Base-by-base conservation (phyloP, 352 stramenopile species). In the Phytophthora hybrid region DNA sequence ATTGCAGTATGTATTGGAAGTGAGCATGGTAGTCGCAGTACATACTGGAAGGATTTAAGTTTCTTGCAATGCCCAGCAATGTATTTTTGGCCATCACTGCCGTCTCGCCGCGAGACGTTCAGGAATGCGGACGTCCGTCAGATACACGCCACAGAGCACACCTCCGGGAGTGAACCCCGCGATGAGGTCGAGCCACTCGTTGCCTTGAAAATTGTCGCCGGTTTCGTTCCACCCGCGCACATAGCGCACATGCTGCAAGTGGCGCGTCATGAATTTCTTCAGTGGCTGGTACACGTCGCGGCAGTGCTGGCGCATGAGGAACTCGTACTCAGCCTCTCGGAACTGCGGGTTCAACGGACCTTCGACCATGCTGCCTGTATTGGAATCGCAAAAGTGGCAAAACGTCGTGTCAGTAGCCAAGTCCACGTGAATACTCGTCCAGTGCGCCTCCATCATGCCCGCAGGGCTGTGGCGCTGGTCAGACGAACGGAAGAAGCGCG, bases 211-310 rank as follows among this genome's bases (percentile, higher is more conserved):
- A 19, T 63, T 59, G 23, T 74, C 57, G 19, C 44, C 56, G 13
- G 41, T 60, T 0, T 66, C 31, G 51, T 74, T 80, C 60, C 62
- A 73, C 44, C 74, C 69, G 37, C 29, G 60, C 23, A 73, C 65
- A 29, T 76, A 80, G 49, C 58, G 74, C 1, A 78, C 62, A 31
- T 80, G 65, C n/a, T 80, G 31, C 49, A 80, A 32, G 21, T 78
- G 70, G 41, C 69, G 70, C 44, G 46, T 64, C 70, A 80, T 80
- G 57, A 80, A 80, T 49, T 66, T 67, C 18, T 78, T 78, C 5
- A 78, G 62, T 1, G 65, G 74, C 58, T 80, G 65, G 31, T 73
- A 78, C 8, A 79, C 63, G 37, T 77, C 68, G 21, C 59, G 62
- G 26, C 68, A 79, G 59, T 79, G 73, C 46, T 79, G 73, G 52